Conservation (phyloP, 495 filamentous ascomycete genomes). For the Tetracladium setigerum region DNA sequence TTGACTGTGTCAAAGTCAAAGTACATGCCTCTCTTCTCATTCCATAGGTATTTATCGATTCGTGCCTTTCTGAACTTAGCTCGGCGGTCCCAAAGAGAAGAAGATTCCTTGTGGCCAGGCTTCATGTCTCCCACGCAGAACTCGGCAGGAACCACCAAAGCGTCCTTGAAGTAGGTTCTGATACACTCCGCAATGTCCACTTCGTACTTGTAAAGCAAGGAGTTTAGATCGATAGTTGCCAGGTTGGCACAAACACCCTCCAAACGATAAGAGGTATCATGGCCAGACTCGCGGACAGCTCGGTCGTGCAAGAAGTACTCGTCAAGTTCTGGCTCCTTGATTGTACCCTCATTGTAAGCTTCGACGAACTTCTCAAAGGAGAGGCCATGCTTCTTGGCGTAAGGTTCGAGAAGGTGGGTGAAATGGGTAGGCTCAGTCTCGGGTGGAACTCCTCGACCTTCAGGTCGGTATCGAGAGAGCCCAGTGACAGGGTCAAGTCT, state of each 20-base stretch:
- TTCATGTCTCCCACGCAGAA: constrained; percentile 56
- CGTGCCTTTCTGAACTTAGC: constrained; percentile 68
- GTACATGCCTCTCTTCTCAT: constrained; percentile 84
- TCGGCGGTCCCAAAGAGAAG: constrained; percentile 80
- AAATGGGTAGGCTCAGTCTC: constrained; percentile 91
- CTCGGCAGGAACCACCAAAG: constrained; percentile 67
- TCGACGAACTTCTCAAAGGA: constrained; percentile 71
- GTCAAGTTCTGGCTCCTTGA: constrained; percentile 82
- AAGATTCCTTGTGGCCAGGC: constrained; percentile 62
- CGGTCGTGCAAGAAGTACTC: constrained; percentile 94
- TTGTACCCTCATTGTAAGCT: constrained; percentile 73
- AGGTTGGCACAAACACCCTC: constrained; percentile 82
- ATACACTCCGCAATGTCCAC: constrained; percentile 81
- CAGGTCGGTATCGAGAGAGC: constrained; percentile 83
- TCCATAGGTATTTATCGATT: constrained; percentile 89
- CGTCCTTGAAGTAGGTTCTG: constrained; percentile 71
- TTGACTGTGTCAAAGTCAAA: constrained; percentile 91
- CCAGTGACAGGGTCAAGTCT: constrained; percentile 72
- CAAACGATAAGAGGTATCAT: constrained; percentile 90
- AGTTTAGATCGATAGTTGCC: constrained; percentile 91
- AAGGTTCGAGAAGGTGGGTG: constrained; percentile 76
- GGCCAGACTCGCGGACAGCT: constrained; percentile 91
- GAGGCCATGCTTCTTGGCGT: constrained; percentile 77
- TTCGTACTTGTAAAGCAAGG: constrained; percentile 92
- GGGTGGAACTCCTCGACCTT: constrained; percentile 85